Percentiles rank a stretch among this genome's conserved stretches.
Evolutionary conservation across 352 stramenopile species (phyloP).

Genomic region (Globisporangium nodosum): DNA sequence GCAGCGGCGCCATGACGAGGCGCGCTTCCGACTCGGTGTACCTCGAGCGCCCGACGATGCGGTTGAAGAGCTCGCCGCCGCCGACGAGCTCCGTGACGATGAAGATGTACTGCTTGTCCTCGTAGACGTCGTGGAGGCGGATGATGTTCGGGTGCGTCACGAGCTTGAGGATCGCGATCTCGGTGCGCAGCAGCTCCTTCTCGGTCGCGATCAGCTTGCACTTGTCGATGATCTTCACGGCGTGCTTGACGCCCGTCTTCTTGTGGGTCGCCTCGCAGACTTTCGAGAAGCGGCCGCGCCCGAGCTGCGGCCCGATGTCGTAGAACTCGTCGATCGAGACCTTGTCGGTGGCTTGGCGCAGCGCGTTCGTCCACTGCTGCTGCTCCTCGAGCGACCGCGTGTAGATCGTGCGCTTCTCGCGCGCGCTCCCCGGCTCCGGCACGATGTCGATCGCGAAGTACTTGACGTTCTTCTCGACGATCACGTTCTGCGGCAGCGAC

Average conservation of each 20-base stretch:
- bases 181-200: conserved; percentile 87
- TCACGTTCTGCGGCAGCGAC: conserved; percentile 39
- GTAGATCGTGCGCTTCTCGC: conserved; percentile 82
- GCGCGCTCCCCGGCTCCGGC: conserved; percentile 52
- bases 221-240: conserved; percentile 94
- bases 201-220: conserved; percentile 82
- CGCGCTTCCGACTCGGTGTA: conserved; percentile 89
- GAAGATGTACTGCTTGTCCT: conserved; percentile 93
- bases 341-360: conserved; percentile 84
- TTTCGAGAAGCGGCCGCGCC: conserved; percentile 83
- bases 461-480: conserved; percentile 71
- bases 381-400: conserved; percentile 68
- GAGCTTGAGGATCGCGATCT: conserved; percentile 93
- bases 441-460: conserved; percentile 89
- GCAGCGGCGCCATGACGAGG: conserved; percentile 80
- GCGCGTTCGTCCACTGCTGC: conserved; percentile 63
- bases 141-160: conserved; percentile 90
- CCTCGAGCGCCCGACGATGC: conserved; percentile 86
- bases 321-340: conserved; percentile 89
- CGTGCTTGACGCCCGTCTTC: conserved; percentile 54
- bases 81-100: conserved; percentile 97
- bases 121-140: conserved; percentile 86
- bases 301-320: conserved; percentile 83
- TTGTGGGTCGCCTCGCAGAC: conserved; percentile 81
- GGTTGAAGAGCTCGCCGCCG: conserved; percentile 97